Percentiles rank a stretch among this genome's conserved stretches.
phyloP scores from a whole-genome alignment of 192 early-diverging fungal species.

The Backusella macrospora region DNA sequence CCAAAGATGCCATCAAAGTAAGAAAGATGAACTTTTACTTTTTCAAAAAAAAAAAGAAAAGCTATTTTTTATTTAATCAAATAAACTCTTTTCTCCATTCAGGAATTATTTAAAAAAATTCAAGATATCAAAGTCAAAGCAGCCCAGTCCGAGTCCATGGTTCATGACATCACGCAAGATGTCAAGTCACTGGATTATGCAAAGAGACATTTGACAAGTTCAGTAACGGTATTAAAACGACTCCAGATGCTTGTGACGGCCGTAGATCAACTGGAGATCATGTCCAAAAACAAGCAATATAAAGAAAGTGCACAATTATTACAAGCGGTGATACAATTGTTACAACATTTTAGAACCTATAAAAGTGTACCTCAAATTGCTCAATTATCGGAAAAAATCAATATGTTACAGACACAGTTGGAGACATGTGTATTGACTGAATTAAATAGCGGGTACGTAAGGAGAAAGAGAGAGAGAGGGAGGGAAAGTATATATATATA shows the following conservation, averaged over 20 bases:
- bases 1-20: conserved; percentile 78
- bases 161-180: conserved; percentile 94
- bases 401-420: conserved; percentile 62
- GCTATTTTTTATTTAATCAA: not conserved
- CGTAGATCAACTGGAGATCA: conserved; percentile 68
- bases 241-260: conserved; percentile 90
- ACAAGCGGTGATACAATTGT: conserved; percentile 78
- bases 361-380: conserved; percentile 78
- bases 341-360: conserved; percentile 75
- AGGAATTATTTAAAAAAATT: conserved; percentile 81
- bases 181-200: conserved; percentile 94
- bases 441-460: conserved; percentile 76
- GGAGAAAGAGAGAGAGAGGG: not conserved
- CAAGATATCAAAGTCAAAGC: conserved; percentile 87
- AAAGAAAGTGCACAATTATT: conserved; percentile 78
- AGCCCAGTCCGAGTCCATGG: conserved; percentile 80
- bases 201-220: conserved; percentile 85
- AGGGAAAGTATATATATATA: conserved; percentile 39
- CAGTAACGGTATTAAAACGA: conserved; percentile 81
- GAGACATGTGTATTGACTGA: conserved; percentile 67
- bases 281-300: conserved; percentile 74
- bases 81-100: not conserved
- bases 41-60: not conserved
- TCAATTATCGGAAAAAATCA: conserved; percentile 63
- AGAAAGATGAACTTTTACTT: not conserved